Evolutionary conservation across 1,139 yeast species (phyloP), one percentile per base, ranked within the genome.

Genomic region (Blastobotrys petasosporus): DNA sequence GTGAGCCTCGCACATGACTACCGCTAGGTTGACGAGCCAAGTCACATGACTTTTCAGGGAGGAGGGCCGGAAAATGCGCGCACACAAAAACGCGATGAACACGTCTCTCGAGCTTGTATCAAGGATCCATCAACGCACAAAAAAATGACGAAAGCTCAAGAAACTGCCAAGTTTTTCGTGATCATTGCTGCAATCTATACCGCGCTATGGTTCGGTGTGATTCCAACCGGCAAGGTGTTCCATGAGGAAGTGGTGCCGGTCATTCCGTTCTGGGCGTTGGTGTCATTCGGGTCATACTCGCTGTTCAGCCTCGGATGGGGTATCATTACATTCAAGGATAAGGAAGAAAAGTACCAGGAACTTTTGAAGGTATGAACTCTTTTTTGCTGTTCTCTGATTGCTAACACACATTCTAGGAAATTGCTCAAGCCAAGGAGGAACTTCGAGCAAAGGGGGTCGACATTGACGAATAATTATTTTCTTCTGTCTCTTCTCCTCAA

Each of bases 251-350:
- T 83, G 49, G 66, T 83, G 53, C 90, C 90, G 23, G 74, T 73
- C 59, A 66, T 83, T 49, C 92, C 92, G 44, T 80, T 76, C 72
- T 83, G 90, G 90, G 74, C 70, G 0, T 67, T 83, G 54, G 85
- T 83, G 31, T 59, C 83, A 5, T 82, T 83, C 62, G 90, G 90
- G 30, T 69, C 85, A 16, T 83, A 80, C 59, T 80, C 88, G n/a
- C 72, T 83, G 56, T 82, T 76, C 40, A 76, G 84, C 8, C 71
- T 83, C 50, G 90, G 92, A 35, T 77, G 77, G 73, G 87, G 85
- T 45, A 81, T 83, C 16, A 69, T 73, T 58, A 79, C 87, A 1
- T 80, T 83, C 68, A 80, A 82, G 59, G 87, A 83, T 67, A 83
- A 82, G 66, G 80, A 80, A 55, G 83, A 73, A 46, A 82, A 81